These are phyloP conservation scores for Penicillium atrosanguineum DNA, from an alignment of 495 filamentous ascomycete genomes.

Conservation along the genomic window DNA sequence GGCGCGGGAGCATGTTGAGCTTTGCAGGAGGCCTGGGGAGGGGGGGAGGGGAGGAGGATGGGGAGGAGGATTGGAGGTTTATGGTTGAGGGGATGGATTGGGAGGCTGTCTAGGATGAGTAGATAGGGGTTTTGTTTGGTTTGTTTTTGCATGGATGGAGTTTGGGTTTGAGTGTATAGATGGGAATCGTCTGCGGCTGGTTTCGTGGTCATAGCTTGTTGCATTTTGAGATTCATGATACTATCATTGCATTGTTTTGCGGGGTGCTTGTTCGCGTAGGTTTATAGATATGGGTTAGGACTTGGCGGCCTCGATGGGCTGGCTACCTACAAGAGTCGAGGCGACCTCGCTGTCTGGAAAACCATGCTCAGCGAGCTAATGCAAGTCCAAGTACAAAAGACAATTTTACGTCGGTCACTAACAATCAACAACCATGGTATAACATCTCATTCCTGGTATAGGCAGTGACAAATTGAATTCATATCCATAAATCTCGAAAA, in stretches of 20 bases:
- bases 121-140: background rate
- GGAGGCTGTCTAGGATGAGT: conserved; percentile 44
- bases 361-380: too few relatives aligned
- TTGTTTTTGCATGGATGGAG: background rate
- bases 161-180: background rate
- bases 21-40: conserved; percentile 15
- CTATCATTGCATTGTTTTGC: background rate
- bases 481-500: conserved; percentile 19
- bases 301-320: too few relatives aligned
- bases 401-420: too few relatives aligned
- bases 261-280: too few relatives aligned
- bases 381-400: too few relatives aligned
- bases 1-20: conserved; percentile 27
- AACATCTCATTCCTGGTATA: conserved; percentile 22
- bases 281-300: too few relatives aligned
- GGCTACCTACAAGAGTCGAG: too few relatives aligned
- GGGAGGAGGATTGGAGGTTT: conserved; percentile 51
- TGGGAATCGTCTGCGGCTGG: background rate
- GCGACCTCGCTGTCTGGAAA: too few relatives aligned
- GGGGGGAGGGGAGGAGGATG: background rate
- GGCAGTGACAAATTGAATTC: conserved; percentile 14
- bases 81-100: conserved; percentile 68
- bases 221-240: background rate
- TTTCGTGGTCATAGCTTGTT: background rate
- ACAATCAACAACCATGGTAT: too few relatives aligned